phyloP scores from a whole-genome alignment of 2,329 filamentous ascomycete species.

The Apiospora marii region DNA sequence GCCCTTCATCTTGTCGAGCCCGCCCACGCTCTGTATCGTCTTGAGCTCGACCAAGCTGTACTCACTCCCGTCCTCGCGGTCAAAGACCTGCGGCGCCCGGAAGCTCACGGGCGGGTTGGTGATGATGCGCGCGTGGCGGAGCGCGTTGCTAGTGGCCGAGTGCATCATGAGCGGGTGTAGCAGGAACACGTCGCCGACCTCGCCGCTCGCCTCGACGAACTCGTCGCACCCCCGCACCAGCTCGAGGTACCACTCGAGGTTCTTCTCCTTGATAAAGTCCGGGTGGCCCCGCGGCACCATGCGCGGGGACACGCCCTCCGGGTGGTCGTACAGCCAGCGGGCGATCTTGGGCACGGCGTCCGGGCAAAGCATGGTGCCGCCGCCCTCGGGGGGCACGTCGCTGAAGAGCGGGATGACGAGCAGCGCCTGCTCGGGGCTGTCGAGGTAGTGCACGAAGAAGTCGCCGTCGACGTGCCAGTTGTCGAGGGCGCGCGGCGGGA shows the following conservation, averaged over 20 bases:
- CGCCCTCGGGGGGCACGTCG: conserved; percentile 66
- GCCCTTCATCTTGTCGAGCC: conserved; percentile 51
- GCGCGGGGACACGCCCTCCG: conserved; percentile 70
- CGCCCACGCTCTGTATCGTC: conserved; percentile 58
- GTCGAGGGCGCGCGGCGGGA: conserved; percentile 59
- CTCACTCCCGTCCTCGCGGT: conserved; percentile 50
- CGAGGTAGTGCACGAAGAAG: conserved; percentile 76
- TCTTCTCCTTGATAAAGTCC: conserved; percentile 51
- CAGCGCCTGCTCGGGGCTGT: conserved; percentile 73
- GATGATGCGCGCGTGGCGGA: conserved; percentile 57
- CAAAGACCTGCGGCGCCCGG: conserved; percentile 59
- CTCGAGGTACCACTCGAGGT: conserved; percentile 54
- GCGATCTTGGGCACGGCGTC: conserved; percentile 66
- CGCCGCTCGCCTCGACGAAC: conserved; percentile 63
- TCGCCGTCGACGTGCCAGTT: conserved; percentile 77
- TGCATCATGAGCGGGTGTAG: conserved; percentile 69
- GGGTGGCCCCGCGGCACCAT: conserved; percentile 65
- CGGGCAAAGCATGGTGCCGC: conserved; percentile 71
- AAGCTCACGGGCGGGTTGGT: conserved; percentile 64
- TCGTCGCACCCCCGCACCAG: conserved; percentile 46
- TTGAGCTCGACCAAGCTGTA: conserved; percentile 65
- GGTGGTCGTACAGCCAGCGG: conserved; percentile 65
- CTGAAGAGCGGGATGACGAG: conserved; percentile 74
- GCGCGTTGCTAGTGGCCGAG: conserved; percentile 57
- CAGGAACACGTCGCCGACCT: conserved; percentile 64